A percentile compares a stretch with the other conserved stretches of the same genome.
Evolutionary conservation across 257 asterid genomes (phyloP).

Genomic region (Anisodus acutangulus): DNA sequence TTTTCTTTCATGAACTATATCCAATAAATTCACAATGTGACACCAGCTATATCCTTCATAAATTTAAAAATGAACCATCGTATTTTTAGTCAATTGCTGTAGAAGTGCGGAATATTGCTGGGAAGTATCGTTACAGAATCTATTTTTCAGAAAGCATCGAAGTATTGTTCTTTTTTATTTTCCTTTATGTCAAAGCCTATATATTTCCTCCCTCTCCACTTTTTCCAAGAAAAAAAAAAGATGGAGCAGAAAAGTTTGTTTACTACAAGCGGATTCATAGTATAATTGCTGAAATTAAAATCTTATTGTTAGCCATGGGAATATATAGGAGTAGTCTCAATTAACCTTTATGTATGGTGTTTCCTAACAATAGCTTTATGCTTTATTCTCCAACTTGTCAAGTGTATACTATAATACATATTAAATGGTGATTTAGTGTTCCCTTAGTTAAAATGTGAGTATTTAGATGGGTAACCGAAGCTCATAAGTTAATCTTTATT

Average conservation of each 20-base stretch:
- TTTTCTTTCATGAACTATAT: too few relatives aligned
- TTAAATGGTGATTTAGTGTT: not conserved
- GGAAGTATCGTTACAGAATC: not conserved
- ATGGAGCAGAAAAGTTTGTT: not conserved
- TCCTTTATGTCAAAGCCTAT: not conserved
- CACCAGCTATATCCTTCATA: too few relatives aligned
- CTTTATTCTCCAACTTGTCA: constrained; percentile 8
- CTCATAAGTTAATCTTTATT: not conserved
- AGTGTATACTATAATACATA: not conserved
- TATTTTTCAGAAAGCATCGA: not conserved
- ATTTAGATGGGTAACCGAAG: not conserved
- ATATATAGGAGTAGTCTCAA: too few relatives aligned
- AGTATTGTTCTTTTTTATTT: not conserved
- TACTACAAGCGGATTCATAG: not conserved
- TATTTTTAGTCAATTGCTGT: not conserved
- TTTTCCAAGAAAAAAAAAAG: not conserved
- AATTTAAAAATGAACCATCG: too few relatives aligned
- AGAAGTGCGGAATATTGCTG: not conserved
- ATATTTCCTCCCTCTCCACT: not conserved
- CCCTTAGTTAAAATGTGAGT: not conserved
- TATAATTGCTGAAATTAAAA: too few relatives aligned
- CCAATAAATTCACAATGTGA: too few relatives aligned
- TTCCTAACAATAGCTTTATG: not conserved
- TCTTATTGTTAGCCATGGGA: too few relatives aligned
- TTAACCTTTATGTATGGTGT: not conserved